These are phyloP conservation scores for Achaetomium macrosporum DNA, from an alignment of 2,329 filamentous ascomycete species.

Conservation along the genomic window DNA sequence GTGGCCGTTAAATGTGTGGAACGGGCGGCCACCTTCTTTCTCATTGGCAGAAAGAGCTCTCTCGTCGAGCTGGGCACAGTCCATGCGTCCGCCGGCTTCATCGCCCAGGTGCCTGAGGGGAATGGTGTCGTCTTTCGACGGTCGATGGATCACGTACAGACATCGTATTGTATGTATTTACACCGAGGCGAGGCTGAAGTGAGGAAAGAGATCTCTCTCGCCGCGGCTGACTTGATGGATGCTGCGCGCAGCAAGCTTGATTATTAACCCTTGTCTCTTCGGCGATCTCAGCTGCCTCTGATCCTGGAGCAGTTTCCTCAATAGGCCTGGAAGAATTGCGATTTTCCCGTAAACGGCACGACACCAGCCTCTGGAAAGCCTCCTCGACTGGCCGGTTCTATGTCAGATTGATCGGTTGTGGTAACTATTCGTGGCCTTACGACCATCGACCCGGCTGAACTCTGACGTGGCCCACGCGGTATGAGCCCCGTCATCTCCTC, in stretches of 20 bases:
- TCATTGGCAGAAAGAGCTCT: constrained; percentile 1
- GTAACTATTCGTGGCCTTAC: background rate
- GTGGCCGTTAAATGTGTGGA: constrained; percentile 11
- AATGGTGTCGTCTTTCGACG: background rate
- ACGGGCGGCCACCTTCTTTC: background rate
- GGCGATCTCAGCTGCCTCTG: too few relatives aligned
- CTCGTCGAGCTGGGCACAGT: background rate
- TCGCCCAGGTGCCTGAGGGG: constrained; percentile 1
- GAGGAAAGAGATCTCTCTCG: background rate
- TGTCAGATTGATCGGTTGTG: background rate
- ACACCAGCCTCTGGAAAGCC: background rate
- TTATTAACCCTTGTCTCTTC: background rate
- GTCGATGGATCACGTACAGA: background rate
- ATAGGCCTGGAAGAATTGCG: background rate
- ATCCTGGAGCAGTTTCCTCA: too few relatives aligned
- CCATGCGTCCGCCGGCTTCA: background rate
- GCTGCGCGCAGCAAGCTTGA: background rate
- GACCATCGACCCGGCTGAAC: constrained; percentile 1
- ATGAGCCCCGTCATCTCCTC: background rate
- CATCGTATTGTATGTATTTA: background rate
- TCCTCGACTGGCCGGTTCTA: background rate
- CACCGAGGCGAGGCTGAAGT: background rate
- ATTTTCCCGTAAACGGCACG: background rate
- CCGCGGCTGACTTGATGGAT: background rate
- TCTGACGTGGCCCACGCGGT: constrained; percentile 11